These are phyloP conservation scores for Aspergillus pseudonomiae DNA, from an alignment of 2,329 filamentous ascomycete genomes.

Conservation along the genomic window DNA sequence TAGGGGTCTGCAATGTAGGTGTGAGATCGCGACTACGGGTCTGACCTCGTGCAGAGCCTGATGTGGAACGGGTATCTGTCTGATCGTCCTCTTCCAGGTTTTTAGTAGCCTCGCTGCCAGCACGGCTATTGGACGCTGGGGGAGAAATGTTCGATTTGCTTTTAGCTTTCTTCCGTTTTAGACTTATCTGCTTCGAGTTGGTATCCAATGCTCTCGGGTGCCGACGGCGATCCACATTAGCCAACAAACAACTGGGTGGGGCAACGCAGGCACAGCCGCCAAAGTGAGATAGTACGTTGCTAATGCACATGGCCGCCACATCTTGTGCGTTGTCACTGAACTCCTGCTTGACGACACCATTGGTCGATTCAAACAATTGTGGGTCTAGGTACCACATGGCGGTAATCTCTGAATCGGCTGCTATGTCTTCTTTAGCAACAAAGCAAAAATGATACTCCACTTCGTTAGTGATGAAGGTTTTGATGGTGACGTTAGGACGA, in stretches of 20 bases:
- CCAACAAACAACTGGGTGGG: slow-evolving; percentile 42
- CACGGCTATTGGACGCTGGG: slow-evolving; percentile 60
- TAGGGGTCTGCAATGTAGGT: slow-evolving; percentile 55
- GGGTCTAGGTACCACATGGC: slow-evolving; percentile 53
- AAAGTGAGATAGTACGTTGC: slow-evolving; percentile 52
- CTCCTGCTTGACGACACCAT: slow-evolving; percentile 47
- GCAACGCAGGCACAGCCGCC: slow-evolving; percentile 52
- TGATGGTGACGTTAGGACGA: slow-evolving; percentile 82
- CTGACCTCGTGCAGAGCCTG: slow-evolving; percentile 59
- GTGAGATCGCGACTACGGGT: slow-evolving; percentile 64
- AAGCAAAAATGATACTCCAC: slow-evolving; percentile 92
- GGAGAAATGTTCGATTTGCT: slow-evolving; percentile 55
- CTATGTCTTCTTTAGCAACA: slow-evolving; percentile 76
- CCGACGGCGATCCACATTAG: slow-evolving; percentile 47
- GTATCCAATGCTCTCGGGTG: slow-evolving; percentile 37
- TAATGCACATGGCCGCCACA: slow-evolving; percentile 47
- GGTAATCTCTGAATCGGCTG: slow-evolving; percentile 55
- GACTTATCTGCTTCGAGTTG: slow-evolving; percentile 45
- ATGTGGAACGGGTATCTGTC: slow-evolving; percentile 59
- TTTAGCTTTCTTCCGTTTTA: slow-evolving; percentile 53
- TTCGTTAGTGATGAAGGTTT: slow-evolving; percentile 77
- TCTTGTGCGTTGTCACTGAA: slow-evolving; percentile 44
- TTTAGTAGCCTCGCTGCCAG: slow-evolving; percentile 60
- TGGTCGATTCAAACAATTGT: slow-evolving; percentile 40
- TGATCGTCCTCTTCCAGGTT: slow-evolving; percentile 59